Evolutionary conservation across 1,139 yeast species (phyloP).

Genomic region (Suhomyces kunorum): DNA sequence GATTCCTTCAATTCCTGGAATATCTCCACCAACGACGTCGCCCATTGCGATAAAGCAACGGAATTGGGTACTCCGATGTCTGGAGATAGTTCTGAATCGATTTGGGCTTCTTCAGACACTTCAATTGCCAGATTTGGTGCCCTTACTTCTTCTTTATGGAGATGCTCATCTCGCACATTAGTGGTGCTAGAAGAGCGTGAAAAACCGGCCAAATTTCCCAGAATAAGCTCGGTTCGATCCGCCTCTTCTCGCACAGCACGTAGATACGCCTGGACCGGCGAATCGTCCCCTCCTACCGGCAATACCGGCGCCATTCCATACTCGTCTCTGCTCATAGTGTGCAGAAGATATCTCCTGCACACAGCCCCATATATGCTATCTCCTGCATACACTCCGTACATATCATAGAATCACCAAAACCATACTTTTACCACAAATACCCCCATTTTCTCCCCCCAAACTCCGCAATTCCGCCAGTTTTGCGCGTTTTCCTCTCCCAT

Average conservation of each 20-base stretch:
- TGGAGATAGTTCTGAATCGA: neutral
- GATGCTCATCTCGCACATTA: neutral
- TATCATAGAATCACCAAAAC: neutral
- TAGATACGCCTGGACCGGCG: conserved; percentile 29
- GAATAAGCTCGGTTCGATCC: neutral
- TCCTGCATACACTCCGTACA: conserved; percentile 1
- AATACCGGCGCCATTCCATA: conserved; percentile 32
- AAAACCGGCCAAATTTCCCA: neutral
- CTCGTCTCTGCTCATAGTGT: conserved; percentile 12
- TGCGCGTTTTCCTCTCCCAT: neutral
- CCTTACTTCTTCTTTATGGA: neutral
- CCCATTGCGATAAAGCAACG: neutral
- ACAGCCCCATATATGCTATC: neutral
- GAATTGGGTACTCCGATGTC: neutral
- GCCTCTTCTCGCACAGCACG: conserved; percentile 36
- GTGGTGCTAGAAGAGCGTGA: neutral
- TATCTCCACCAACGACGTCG: neutral
- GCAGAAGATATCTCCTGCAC: too few species aligned
- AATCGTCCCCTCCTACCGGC: conserved; percentile 17
- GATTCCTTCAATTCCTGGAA: conserved; percentile 9
- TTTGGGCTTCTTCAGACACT: neutral
- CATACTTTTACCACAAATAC: neutral
- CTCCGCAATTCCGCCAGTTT: neutral
- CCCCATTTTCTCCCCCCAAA: neutral
- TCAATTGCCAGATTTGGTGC: neutral